Evolutionary conservation across 176 grass and related monocot genomes (phyloP), one percentile per base, ranked within the genome.

Genomic region (Oropetium thomaeum): DNA sequence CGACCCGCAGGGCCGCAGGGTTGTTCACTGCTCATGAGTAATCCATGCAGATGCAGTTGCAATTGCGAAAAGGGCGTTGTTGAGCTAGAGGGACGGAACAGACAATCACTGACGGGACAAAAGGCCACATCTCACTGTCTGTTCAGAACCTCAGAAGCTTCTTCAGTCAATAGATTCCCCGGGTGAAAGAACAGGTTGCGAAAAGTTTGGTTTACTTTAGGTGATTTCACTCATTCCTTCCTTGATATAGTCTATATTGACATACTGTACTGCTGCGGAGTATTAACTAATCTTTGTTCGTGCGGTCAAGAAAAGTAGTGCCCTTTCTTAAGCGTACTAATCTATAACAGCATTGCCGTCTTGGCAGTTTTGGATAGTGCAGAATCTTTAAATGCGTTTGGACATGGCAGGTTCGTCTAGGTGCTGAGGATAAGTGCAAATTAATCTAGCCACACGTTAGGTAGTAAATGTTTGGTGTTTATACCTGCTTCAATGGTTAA

Each of bases 331-430:
- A 37, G 74, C 55, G 52, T 58, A n/a, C n/a, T n/a, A 76, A 73
- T 51, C 85, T 62, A 68, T n/a, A 66, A 70, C 17, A 11, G 10
- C 3, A 49, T 49, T 17, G 45, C 16, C 16, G 28, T 22, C 2
- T 14, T 20, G 59, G 70, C 59, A 65, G 19, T n/a, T n/a, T n/a
- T 40, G 49, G 43, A 62, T 37, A 79, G 62, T 45, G 62, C 41
- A 4, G 53, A 74, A 79, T 83, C 86, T 83, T 87, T 74, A 79
- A 62, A 79, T 73, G 53, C 34, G 20, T 42, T 42, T 43, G 35
- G 62, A 35, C 25, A 22, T 51, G 62, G 76, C 59, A 42, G 58
- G 39, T 82, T 81, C 41, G 58, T 47, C 40, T 70, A 35, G 79
- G 39, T 67, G 74, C 4, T 10, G 66, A 70, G 66, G 84, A 66